phyloP scores from a whole-genome alignment of 805 yeast species.

The Candida dendrica region DNA sequence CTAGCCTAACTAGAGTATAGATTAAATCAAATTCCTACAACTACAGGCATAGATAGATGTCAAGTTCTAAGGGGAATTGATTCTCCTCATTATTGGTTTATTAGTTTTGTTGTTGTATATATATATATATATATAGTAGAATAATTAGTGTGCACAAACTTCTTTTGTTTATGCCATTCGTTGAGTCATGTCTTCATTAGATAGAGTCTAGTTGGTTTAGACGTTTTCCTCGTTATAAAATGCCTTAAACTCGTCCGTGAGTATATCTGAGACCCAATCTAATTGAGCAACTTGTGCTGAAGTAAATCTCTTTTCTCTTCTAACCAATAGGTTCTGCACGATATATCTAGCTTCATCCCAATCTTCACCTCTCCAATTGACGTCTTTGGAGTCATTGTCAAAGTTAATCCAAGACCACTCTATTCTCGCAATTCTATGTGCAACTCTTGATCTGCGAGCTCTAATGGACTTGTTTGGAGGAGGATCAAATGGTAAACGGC shows the following conservation, averaged over 20 bases:
- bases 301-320: conserved; percentile 37
- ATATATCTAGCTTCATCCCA: conserved; percentile 43
- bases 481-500: conserved; percentile 86
- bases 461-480: conserved; percentile 48
- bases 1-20: too few species aligned
- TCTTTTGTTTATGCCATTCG: too few species aligned
- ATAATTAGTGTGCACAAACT: too few species aligned
- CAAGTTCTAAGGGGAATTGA: too few species aligned
- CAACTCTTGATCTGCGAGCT: conserved; percentile 45
- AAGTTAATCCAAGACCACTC: conserved; percentile 81
- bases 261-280: conserved; percentile 25
- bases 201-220: background rate
- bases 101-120: too few species aligned
- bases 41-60: too few species aligned
- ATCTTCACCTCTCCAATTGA: conserved; percentile 14
- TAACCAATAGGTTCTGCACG: conserved; percentile 42
- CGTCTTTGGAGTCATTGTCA: conserved; percentile 25
- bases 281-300: conserved; percentile 26
- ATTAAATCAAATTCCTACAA: too few species aligned
- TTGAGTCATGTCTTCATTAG: background rate
- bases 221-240: background rate
- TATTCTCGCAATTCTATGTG: conserved; percentile 86
- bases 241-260: conserved; percentile 1
- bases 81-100: too few species aligned
- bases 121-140: too few species aligned